phyloP scores from a whole-genome alignment of 306 rosid species.

The Macrotyloma uniflorum region DNA sequence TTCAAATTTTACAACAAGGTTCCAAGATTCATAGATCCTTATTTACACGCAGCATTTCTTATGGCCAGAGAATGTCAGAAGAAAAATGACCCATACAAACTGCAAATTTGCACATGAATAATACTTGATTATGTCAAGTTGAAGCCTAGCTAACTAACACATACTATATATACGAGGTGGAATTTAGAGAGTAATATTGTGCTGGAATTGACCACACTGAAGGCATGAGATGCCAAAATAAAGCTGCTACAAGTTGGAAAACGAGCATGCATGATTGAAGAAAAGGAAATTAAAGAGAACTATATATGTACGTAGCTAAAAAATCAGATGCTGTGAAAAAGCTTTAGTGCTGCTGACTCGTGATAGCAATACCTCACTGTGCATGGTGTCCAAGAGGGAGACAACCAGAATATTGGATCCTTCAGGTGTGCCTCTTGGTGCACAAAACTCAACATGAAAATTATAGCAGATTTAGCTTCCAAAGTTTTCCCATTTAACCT shows the following conservation, averaged over 20 bases:
- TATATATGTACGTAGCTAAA: too few species aligned
- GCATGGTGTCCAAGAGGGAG: neutral
- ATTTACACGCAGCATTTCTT: constrained; percentile 14
- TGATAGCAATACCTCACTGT: too few species aligned
- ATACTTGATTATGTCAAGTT: neutral
- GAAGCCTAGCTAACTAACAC: neutral
- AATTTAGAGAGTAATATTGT: neutral
- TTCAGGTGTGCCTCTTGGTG: neutral
- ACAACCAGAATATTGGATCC: constrained; percentile 38
- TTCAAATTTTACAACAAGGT: neutral
- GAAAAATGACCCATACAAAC: neutral
- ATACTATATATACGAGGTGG: neutral
- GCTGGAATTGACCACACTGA: constrained; percentile 19
- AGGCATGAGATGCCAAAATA: constrained; percentile 27
- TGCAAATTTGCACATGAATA: neutral
- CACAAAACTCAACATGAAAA: neutral
- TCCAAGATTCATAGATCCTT: neutral
- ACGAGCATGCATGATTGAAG: neutral
- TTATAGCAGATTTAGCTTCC: too few species aligned
- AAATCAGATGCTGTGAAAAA: constrained; percentile 4
- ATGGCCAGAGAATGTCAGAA: constrained; percentile 4
- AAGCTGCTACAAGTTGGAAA: constrained; percentile 26
- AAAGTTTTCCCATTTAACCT: neutral
- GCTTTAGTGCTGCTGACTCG: neutral
- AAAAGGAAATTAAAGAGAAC: neutral